phyloP scores from a whole-genome alignment of 306 rosid species.

The Dalbergia cochinchinensis region DNA sequence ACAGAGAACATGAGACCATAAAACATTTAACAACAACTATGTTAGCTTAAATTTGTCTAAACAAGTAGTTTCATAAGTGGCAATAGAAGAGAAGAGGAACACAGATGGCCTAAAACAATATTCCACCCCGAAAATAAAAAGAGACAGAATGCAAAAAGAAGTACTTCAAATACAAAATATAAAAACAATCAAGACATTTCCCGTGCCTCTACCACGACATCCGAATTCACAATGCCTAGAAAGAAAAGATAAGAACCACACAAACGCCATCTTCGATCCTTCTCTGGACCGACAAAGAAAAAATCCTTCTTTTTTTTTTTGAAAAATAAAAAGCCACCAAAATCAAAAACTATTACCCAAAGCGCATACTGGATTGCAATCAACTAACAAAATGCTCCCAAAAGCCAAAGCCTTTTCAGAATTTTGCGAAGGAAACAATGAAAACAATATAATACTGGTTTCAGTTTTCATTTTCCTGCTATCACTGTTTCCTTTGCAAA shows the following conservation, averaged over 20 bases:
- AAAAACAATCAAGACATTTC: neutral
- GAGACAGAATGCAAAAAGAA: neutral
- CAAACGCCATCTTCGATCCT: neutral
- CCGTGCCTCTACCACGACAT: neutral
- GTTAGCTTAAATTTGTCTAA: neutral
- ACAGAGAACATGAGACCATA: slow-evolving; percentile 17
- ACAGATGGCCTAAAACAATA: neutral
- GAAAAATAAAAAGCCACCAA: neutral
- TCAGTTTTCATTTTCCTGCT: too few relatives aligned
- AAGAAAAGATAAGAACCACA: neutral
- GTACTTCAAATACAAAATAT: neutral
- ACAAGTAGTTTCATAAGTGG: neutral
- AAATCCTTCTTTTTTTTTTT: neutral
- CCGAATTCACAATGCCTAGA: neutral
- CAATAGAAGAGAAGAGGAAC: neutral
- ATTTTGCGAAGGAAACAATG: too few relatives aligned
- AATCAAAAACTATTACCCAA: neutral
- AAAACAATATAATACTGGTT: too few relatives aligned
- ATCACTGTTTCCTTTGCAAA: too few relatives aligned
- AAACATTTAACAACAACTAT: neutral
- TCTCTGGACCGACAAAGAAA: neutral
- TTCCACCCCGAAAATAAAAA: neutral
- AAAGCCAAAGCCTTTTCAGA: neutral
- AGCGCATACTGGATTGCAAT: neutral
- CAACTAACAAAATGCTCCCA: neutral